Evolutionary conservation across 2,329 filamentous ascomycete species (phyloP).

Genomic region (Paraconiothyrium sp.): DNA sequence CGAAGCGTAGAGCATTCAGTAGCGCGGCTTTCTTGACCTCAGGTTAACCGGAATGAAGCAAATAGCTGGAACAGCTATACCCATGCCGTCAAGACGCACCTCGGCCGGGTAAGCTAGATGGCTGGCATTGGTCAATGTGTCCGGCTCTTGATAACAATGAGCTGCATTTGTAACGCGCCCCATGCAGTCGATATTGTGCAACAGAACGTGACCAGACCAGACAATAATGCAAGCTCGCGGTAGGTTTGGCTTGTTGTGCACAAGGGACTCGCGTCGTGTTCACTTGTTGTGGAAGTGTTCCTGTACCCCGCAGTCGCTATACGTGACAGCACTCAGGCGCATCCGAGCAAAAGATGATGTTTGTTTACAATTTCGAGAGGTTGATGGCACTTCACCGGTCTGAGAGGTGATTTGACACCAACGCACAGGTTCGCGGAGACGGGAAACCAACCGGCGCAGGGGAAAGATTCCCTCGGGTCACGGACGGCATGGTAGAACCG

Average conservation of each 20-base stretch:
- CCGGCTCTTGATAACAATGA: not conserved
- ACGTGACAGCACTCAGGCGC: not conserved
- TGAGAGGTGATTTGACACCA: slow-evolving; percentile 1
- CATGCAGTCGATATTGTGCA: slow-evolving; percentile 5
- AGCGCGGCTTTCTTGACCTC: slow-evolving; percentile 12
- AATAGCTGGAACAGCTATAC: not conserved
- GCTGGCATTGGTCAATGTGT: slow-evolving; percentile 1
- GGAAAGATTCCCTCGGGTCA: not conserved
- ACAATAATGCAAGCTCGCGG: slow-evolving; percentile 3
- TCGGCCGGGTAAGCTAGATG: slow-evolving; percentile 1
- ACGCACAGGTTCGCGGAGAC: slow-evolving; percentile 1
- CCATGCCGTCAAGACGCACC: not conserved
- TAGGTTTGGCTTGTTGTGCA: not conserved
- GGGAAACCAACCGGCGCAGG: slow-evolving; percentile 3
- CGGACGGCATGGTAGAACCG: not conserved
- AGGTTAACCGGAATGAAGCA: not conserved
- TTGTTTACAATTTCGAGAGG: not conserved
- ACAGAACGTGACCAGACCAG: slow-evolving; percentile 2
- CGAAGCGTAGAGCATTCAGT: slow-evolving; percentile 14
- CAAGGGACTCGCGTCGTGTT: not conserved
- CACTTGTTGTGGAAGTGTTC: not conserved
- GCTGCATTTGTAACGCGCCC: slow-evolving; percentile 1
- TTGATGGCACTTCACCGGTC: not conserved
- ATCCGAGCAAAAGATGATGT: not conserved
- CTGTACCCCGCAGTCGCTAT: slow-evolving; percentile 10